Evolutionary conservation across 352 stramenopile species (phyloP).

Genomic region (Pythium aphanidermatum): DNA sequence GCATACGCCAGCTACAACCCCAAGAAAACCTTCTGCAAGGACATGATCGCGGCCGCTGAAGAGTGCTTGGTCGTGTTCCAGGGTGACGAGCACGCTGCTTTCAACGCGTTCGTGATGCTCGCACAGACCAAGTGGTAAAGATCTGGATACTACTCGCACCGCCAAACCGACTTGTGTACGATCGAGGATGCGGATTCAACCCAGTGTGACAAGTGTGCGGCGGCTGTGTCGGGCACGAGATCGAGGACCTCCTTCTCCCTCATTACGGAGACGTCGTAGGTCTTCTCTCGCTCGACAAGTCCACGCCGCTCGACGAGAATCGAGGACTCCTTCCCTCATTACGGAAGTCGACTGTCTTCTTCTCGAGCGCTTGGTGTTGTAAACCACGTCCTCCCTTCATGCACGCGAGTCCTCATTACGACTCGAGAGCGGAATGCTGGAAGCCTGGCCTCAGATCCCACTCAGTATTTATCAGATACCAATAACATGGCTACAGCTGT

Average conservation of each 20-base stretch:
- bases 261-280: conserved; percentile 24
- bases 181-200: too few relatives aligned
- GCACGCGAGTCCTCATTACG: background rate
- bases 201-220: too few relatives aligned
- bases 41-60: conserved; percentile 27
- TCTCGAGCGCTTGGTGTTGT: conserved; percentile 1
- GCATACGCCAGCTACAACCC: conserved; percentile 23
- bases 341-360: conserved; percentile 21
- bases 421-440: background rate
- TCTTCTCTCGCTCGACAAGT: conserved; percentile 7
- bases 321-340: conserved; percentile 28
- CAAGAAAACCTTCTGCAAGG: conserved; percentile 16
- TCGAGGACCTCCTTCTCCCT: conserved; percentile 24
- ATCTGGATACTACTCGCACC: background rate
- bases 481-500: conserved; percentile 8
- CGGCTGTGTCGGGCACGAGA: background rate
- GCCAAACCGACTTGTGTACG: too few relatives aligned
- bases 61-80: conserved; percentile 29
- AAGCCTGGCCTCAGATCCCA: background rate
- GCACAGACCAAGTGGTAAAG: conserved; percentile 18
- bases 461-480: conserved; percentile 17
- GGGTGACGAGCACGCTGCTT: conserved; percentile 25
- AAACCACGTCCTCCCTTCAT: background rate
- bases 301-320: conserved; percentile 1
- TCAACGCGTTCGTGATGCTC: conserved; percentile 25